Base-by-base conservation (phyloP, 345 rosid genomes). In the Heritiera littoralis region DNA sequence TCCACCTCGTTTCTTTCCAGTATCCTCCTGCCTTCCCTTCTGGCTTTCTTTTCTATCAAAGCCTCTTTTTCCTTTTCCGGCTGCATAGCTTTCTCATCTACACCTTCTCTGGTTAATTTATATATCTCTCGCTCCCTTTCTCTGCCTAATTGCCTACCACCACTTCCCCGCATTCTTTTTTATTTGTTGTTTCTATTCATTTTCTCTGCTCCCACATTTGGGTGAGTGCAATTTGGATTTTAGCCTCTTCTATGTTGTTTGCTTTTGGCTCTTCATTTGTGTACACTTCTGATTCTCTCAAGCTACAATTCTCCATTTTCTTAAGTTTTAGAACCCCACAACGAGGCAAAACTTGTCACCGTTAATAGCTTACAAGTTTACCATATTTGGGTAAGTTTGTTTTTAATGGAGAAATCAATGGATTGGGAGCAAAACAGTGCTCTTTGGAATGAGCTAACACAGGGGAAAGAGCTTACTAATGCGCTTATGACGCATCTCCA, bases 391-490 rank as follows among this genome's bases (percentile, higher is more conserved):
- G 46, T 35, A 9, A 13, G 10, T 15, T 71, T 71, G 43, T n/a
- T 66, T 49, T 28, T 5, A 64, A 77, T 65, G 72, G 72, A 51
- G 43, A 71, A 61, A 67, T 40, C 20, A 3, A 76, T 78, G 86
- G 87, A 76, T 54, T 59, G 74, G 82, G 89, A 84, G 69, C 86
- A 79, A 15, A 76, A 8, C 12, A 66, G 38, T 35, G 38, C 38
- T 63, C 86, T 95, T 58, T 79, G 89, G 73, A 85, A 41, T 48
- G 95, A 93, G 86, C 77, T 95, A 18, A 80, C 69, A 18, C 87
- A 81, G 20, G 99, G 99, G 52, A 92, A 76, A 81, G 88, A 88
- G 66, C 85, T 90, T 1, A 88, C 97, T 0, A 75, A 83, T 66
- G 85, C 78, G 87, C 87, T 95, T 20, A 82, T 79, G 78, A 76